Evolutionary conservation across 176 grass and related monocot genomes (phyloP).

Genomic region (Hordeum marinum): DNA sequence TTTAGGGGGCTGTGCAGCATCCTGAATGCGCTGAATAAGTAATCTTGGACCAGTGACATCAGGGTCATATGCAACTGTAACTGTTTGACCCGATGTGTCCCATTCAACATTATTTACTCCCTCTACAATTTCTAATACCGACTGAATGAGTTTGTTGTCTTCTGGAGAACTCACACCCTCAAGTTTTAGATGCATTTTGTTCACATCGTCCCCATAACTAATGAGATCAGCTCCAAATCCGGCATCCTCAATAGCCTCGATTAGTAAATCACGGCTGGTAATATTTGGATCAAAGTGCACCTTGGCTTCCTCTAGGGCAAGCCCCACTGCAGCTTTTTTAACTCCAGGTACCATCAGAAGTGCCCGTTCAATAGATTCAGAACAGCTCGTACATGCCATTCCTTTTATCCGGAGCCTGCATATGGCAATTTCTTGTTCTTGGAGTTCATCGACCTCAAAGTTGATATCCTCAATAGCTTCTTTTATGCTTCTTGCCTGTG

Average conservation of each 20-base stretch:
- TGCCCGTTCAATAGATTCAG: constrained; percentile 80
- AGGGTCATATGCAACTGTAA: constrained; percentile 73
- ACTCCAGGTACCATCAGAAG: constrained; percentile 86
- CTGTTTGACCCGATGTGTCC: constrained; percentile 48
- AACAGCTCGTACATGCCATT: constrained; percentile 98
- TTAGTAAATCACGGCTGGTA: constrained; percentile 47
- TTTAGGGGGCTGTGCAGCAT: constrained; percentile 46
- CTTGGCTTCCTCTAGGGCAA: constrained; percentile 96
- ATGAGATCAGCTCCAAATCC: constrained; percentile 93
- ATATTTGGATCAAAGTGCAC: constrained; percentile 89
- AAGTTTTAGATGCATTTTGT: constrained; percentile 89
- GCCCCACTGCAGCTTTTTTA: constrained; percentile 87
- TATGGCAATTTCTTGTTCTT: constrained; percentile 80
- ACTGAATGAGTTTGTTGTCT: constrained; percentile 67
- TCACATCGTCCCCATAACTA: constrained; percentile 70
- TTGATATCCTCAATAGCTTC: constrained; percentile 71
- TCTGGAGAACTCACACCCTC: constrained; percentile 56
- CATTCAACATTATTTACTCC: constrained; percentile 77
- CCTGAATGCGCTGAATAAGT: constrained; percentile 72
- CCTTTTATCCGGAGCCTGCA: constrained; percentile 95
- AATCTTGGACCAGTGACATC: constrained; percentile 90
- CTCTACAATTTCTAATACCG: constrained; percentile 57
- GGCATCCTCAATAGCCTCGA: constrained; percentile 93
- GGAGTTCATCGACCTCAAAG: constrained; percentile 69
- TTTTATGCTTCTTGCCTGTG: constrained; percentile 67